Base-by-base conservation (phyloP, 2,329 filamentous ascomycete genomes). In the Aspergillus sp. region DNA sequence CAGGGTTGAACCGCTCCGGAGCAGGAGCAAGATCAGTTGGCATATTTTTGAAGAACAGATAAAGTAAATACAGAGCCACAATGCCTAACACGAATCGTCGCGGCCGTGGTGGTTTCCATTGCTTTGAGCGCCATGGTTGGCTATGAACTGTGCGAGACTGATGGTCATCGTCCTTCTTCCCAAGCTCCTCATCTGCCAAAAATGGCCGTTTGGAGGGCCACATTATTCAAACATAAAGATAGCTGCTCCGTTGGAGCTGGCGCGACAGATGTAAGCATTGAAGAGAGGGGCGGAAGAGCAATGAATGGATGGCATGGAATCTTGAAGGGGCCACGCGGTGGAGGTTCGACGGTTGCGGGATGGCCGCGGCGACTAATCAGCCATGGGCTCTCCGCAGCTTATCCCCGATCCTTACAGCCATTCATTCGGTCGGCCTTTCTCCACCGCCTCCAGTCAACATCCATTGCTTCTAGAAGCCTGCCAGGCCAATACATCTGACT, bases 151-250 rank as follows among this genome's bases (percentile, higher is more conserved):
- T 64, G 15, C 69, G 69, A 6, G 77, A 78, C 62, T 75, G 80
- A 72, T 85, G 83, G 72, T 88, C 85, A 72, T 88, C 86, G 73
- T 88, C 83, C 70, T 85, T 85, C 75, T 88, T 88, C 59, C 85
- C 86, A 61, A 87, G 79, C 79, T 88, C 85, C 75, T 86, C 85
- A 70, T 88, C 86, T 60, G 77, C 80, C 23, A 78, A 72, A 63
- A 83, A 79, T 19, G 80, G 71, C 67, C 73, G 74, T 66, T 71
- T 79, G 74, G 75, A 64, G 52, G 72, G 66, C 55, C 71, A 65
- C 78, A 81, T 81, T 44, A 49, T 71, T 62, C 63, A 48, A 36
- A 41, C 60, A 64, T 63, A 57, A 63, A 58, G 62, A 44, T 25
- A 30, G 44, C n/a, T 57, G 68, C 70, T 62, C 69, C 61, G 30